Base-by-base conservation (phyloP, 1,284 basidiomycete genomes). In the Sporisorium iseilematis-ciliati region DNA sequence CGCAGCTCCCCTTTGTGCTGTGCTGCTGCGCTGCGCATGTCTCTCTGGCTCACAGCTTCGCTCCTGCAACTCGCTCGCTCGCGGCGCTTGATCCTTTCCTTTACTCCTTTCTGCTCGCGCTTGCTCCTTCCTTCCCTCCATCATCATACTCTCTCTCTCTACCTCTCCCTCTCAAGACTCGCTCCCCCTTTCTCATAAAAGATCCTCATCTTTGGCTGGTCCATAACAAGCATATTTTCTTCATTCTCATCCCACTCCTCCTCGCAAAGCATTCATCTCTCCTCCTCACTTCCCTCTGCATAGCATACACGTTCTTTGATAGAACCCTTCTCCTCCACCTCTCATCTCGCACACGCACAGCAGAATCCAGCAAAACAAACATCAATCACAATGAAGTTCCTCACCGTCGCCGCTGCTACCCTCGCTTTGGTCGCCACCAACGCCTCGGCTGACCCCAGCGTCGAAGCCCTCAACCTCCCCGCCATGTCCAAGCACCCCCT, bases 311-410 rank as follows among this genome's bases (percentile, higher is more conserved):
- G 40, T 59, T 63, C 59, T 68, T 59, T 68, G 59, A 62, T 48
- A 57, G 45, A 57, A 31, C 33, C 26, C 21, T 23, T 45, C 45
- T 48, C 49, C 48, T 21, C 33, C n/a, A 7, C 8, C 29, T 57
- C 35, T 29, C 52, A 54, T 48, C 50, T 42, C 40, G 7, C 52
- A 25, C 43, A 26, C 54, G 16, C 20, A 35, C 29, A 14, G 25
- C 29, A 38, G 23, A 25, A 48, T 35, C 14, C 33, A 38, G 18
- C 42, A 26, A 55, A 42, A 42, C 38, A 8, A 3, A 18, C 38
- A 21, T 26, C 46, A 41, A 26, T 57, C 58, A 66, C 58, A 58
- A 77, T 77, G 71, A 77, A 77, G 71, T 71, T 77, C 60, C 66
- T 73, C 50, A 31, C 61, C 26, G 38, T 77, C 23, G 46, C 74